These are phyloP conservation scores for Penicillium ucsense DNA, from an alignment of 495 filamentous ascomycete genomes.

Conservation along the genomic window DNA sequence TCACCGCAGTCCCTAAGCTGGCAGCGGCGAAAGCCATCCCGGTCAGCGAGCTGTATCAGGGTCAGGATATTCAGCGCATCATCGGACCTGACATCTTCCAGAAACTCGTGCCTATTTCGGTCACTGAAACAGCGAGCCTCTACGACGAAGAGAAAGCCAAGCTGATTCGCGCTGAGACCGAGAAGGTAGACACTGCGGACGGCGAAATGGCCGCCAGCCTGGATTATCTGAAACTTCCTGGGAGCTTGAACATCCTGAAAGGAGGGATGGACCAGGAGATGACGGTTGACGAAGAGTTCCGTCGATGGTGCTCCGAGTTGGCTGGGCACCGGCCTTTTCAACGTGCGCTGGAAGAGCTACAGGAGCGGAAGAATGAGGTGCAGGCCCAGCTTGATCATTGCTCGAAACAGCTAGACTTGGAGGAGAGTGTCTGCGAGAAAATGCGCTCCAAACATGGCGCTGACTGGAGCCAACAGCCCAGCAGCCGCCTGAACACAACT, in stretches of 20 bases:
- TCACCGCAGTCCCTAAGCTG: constrained; percentile 77
- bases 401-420: constrained; percentile 82
- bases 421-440: constrained; percentile 97
- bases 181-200: constrained; percentile 82
- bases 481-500: constrained; percentile 76
- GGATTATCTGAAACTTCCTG: constrained; percentile 86
- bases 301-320: constrained; percentile 86
- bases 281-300: constrained; percentile 81
- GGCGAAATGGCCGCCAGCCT: constrained; percentile 92
- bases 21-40: constrained; percentile 97
- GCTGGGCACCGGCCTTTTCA: constrained; percentile 69
- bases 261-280: constrained; percentile 87
- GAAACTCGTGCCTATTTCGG: constrained; percentile 90
- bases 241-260: constrained; percentile 82
- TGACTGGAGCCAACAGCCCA: constrained; percentile 97
- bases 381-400: constrained; percentile 61
- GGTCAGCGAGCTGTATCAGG: constrained; percentile 91
- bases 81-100: constrained; percentile 96
- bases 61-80: constrained; percentile 92
- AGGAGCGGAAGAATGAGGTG: constrained; percentile 66
- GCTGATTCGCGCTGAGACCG: constrained; percentile 83
- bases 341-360: constrained; percentile 66
- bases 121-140: constrained; percentile 91
- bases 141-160: constrained; percentile 99
- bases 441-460: constrained; percentile 96